Evolutionary conservation across 306 rosid species (phyloP), one percentile per base, ranked within the genome.

Genomic region (Cicer cuneatum): DNA sequence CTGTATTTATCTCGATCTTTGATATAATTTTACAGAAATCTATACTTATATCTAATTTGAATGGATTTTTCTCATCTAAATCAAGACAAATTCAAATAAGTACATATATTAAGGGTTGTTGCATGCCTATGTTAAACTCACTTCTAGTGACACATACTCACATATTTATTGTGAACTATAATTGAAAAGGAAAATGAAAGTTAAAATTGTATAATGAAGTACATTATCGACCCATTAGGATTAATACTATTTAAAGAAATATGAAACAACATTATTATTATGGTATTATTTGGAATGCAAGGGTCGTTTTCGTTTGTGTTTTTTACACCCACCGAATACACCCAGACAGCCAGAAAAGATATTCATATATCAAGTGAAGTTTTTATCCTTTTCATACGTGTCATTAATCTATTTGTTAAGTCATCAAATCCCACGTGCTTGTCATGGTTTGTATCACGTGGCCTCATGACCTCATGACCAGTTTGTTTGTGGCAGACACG

Each of bases 391-490:
- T 14, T 2, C 38, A 19, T 16, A 79, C 75, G 71, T 85, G 89
- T 77, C 86, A 11, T 0, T 2, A 1, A 35, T 1, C 66, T 10
- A 79, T 81, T 79, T 5, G 85, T 21, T 12, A 12, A 7, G 12
- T 13, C 43, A 74, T 77, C 81, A 41, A 79, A 81, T 85, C 88
- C 88, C 91, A 89, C 91, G 91, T 89, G 94, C 72, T 69, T n/a
- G 42, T 2, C 76, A 64, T 37, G 77, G 59, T 65, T 72, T 24
- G 2, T 12, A 16, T 87, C 88, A 85, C 87, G 90, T 87, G 93
- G 91, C 63, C 84, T 18, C 60, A 41, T 33, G 84, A 81, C 63
- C 84, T 18, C 60, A 41, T 33, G 84, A 81, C 81, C 87, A 74
- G 15, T 53, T 49, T 71, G 66, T 48, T 61, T 80, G 82, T 86